A percentile compares a stretch with the other conserved stretches of the same genome.
phyloP scores from a whole-genome alignment of 495 filamentous ascomycete genomes.

The Copromyces sp. region DNA sequence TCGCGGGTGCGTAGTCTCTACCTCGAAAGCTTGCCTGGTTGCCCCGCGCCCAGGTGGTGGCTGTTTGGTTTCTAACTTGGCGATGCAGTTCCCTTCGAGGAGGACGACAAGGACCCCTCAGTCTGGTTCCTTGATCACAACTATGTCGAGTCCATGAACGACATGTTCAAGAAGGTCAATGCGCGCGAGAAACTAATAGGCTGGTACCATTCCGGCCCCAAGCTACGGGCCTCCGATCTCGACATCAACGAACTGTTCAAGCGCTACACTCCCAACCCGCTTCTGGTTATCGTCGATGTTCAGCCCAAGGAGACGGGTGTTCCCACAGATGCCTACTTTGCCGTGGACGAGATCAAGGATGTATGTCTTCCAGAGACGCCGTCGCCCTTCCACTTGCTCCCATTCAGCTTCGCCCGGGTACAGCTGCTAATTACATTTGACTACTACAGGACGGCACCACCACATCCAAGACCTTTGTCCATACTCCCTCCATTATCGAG shows the following conservation, averaged over 20 bases:
- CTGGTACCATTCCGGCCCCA: slow-evolving; percentile 98
- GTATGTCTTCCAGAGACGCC: slow-evolving; percentile 42
- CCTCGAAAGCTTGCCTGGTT: not conserved
- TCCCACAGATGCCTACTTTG: slow-evolving; percentile 97
- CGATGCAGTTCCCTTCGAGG: slow-evolving; percentile 83
- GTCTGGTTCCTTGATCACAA: slow-evolving; percentile 99
- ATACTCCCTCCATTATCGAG: slow-evolving; percentile 98
- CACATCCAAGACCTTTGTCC: slow-evolving; percentile 93
- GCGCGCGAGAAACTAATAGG: slow-evolving; percentile 97
- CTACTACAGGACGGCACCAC: slow-evolving; percentile 80
- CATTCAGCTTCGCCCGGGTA: not conserved
- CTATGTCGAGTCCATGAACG: slow-evolving; percentile 98
- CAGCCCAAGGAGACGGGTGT: slow-evolving; percentile 97
- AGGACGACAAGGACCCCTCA: slow-evolving; percentile 95
- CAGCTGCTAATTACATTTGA: not conserved
- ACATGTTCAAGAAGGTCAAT: slow-evolving; percentile 99
- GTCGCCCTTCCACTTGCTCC: not conserved
- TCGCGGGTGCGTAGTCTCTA: slow-evolving; percentile 58
- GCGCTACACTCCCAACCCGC: slow-evolving; percentile 90
- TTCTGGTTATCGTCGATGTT: slow-evolving; percentile 96
- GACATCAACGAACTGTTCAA: slow-evolving; percentile 99
- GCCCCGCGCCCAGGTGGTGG: not conserved
- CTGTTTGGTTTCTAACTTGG: slow-evolving; percentile 2
- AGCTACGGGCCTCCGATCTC: slow-evolving; percentile 90
- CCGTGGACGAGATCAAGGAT: slow-evolving; percentile 99